phyloP scores from a whole-genome alignment of 768 basidiomycete genomes.

The Pleurotus djamor region DNA sequence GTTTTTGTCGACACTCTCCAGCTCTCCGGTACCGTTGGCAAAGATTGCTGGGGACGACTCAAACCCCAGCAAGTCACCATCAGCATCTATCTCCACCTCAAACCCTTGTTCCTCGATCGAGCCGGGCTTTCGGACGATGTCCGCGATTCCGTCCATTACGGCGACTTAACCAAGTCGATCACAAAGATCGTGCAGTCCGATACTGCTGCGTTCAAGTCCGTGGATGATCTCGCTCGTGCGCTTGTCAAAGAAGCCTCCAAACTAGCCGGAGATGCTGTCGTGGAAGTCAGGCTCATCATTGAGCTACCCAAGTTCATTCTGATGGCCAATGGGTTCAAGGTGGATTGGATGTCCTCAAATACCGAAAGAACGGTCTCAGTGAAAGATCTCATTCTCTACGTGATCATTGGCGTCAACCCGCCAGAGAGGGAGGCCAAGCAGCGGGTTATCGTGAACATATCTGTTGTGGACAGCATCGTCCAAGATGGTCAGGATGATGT shows the following conservation, averaged over 20 bases:
- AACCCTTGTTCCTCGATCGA: slow-evolving; percentile 34
- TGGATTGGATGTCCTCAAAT: slow-evolving; percentile 30
- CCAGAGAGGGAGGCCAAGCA: slow-evolving; percentile 69
- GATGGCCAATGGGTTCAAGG: slow-evolving; percentile 39
- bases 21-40: slow-evolving; percentile 39
- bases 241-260: slow-evolving; percentile 34
- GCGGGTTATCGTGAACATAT: slow-evolving; percentile 53
- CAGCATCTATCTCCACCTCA: slow-evolving; percentile 46
- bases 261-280: slow-evolving; percentile 32
- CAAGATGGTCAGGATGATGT: slow-evolving; percentile 19
- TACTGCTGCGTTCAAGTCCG: slow-evolving; percentile 20
- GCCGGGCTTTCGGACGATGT: slow-evolving; percentile 53
- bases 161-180: slow-evolving; percentile 52
- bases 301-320: slow-evolving; percentile 50
- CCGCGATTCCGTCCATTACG: slow-evolving; percentile 61
- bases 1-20: slow-evolving; percentile 42
- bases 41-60: slow-evolving; percentile 48
- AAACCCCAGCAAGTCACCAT: slow-evolving; percentile 52
- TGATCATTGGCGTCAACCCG: slow-evolving; percentile 71
- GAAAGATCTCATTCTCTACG: slow-evolving; percentile 42
- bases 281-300: slow-evolving; percentile 37
- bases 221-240: slow-evolving; percentile 28
- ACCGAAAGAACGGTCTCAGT: slow-evolving; percentile 32
- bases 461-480: slow-evolving; percentile 29
- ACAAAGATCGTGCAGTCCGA: slow-evolving; percentile 21